Evolutionary conservation across 495 filamentous ascomycete species (phyloP), one percentile per base, ranked within the genome.

Genomic region (Neurospora sp.): DNA sequence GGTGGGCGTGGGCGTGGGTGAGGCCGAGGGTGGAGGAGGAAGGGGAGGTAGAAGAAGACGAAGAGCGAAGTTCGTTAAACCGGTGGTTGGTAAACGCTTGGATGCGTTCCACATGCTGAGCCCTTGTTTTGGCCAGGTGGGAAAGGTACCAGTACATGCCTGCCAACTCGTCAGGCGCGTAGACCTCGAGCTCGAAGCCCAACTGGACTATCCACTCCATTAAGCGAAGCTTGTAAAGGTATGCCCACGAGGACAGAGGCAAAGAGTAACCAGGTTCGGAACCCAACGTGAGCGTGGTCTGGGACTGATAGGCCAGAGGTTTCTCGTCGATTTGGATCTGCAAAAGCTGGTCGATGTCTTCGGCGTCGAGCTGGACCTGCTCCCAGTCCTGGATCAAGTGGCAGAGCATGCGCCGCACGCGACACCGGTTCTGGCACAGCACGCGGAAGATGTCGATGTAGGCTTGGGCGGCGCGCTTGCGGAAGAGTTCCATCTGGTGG

Each of bases 131-230:
- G 48, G 86, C 79, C 1, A 92, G 84, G 74, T 88, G 83, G 77
- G 88, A 85, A 8, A 92, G 85, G 74, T 92, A 96, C 90, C 92
- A 95, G 79, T 97, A 98, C 92, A 97, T 97, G 18, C 89, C 90
- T 14, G 90, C 88, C 8, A 96, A 85, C 82, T 99, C 96, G 79
- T 97, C 92, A 2, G 90, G 87, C 31, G 93, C 89, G 78, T 98
- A 98, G 37, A 97, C 89, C 10, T 94, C 90, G 20, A 97, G 89
- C 80, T 98, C 96, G 79, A 99, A 98, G n/a, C 96, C 96, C 71
- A 97, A 90, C 80, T 97, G 93, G 14, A 97, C 85, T 66, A 96
- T 91, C 85, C 90, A 92, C 74, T 94, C 91, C 88, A 98, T 92
- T 76, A 96, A 89, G 10, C 86, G 88, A 3, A 98, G 86, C 79